A percentile compares a stretch with the other conserved stretches of the same genome.
Conservation (phyloP, 345 rosid genomes). For the Citrus maxima region DNA sequence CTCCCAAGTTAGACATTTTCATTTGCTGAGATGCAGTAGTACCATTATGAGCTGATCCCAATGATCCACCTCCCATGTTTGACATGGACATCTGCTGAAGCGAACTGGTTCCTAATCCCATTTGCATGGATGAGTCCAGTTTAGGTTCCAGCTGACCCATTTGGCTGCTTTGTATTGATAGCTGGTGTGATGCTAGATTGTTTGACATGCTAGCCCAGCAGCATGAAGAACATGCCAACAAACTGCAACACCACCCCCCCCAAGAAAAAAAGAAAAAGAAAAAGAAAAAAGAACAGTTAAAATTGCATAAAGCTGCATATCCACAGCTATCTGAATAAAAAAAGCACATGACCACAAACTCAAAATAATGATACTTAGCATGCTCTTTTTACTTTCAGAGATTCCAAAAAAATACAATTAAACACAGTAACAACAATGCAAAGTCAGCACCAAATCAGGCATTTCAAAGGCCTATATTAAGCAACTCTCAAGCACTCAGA, state of each 20-base stretch:
- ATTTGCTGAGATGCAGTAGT: conserved; percentile 24
- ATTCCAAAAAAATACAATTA: background rate
- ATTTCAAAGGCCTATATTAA: background rate
- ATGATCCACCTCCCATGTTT: conserved; percentile 31
- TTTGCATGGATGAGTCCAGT: conserved; percentile 33
- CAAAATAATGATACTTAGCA: background rate
- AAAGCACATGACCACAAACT: background rate
- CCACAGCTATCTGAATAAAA: background rate
- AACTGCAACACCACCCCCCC: conserved; percentile 23
- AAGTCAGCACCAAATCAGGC: background rate
- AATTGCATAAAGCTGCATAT: background rate
- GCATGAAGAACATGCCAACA: conserved; percentile 13
- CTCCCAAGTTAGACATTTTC: conserved; percentile 27
- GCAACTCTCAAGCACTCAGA: background rate
- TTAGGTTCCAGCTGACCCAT: conserved; percentile 45
- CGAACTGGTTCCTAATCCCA: conserved; percentile 28
- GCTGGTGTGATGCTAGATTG: conserved; percentile 47
- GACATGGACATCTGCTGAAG: conserved; percentile 30
- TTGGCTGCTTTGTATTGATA: conserved; percentile 34
- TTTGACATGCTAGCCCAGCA: conserved; percentile 42
- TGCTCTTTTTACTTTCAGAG: background rate
- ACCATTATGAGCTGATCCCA: conserved; percentile 23
- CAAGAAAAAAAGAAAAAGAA: no score
- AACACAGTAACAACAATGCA: background rate
- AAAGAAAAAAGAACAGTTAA: background rate